A percentile compares a stretch with the other conserved stretches of the same genome.
Conservation (phyloP, 495 filamentous ascomycete species). For the Xylaria nigripes region DNA sequence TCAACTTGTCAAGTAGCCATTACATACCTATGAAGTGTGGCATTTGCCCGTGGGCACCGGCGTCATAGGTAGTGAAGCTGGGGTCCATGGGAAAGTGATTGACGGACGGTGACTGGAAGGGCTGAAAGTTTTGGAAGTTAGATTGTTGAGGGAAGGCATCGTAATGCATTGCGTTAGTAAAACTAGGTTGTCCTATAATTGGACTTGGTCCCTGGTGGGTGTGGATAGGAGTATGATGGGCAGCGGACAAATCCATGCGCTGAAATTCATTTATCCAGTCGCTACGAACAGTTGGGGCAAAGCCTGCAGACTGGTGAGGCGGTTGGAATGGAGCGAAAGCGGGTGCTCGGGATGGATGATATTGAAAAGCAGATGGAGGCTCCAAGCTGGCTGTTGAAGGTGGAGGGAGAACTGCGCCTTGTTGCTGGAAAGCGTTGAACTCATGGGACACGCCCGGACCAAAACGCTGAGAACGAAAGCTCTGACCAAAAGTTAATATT, state of each 20-base stretch:
- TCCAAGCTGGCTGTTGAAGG: not conserved
- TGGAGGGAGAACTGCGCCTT: not conserved
- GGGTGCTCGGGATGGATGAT: not conserved
- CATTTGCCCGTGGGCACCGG: not conserved
- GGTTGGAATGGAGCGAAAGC: not conserved
- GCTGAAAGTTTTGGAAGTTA: not conserved
- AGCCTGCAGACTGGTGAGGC: not conserved
- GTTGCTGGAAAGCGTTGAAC: constrained; percentile 10
- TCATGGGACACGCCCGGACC: constrained; percentile 11
- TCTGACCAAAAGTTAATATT: constrained; percentile 10
- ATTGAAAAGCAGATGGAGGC: not conserved
- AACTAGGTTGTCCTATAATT: not conserved
- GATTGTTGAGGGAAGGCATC: not conserved
- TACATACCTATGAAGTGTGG: not conserved
- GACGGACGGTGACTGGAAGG: not conserved
- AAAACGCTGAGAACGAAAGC: constrained; percentile 22
- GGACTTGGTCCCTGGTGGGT: not conserved
- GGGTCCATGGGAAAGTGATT: not conserved
- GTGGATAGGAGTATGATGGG: not conserved
- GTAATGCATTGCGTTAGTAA: not conserved
- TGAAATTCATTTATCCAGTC: constrained; percentile 30
- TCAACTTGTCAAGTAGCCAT: not conserved
- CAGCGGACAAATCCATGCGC: constrained; percentile 15
- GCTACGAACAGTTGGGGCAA: not conserved
- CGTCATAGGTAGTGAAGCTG: not conserved